Conservation (phyloP, 495 filamentous ascomycete genomes). For the Bombardia bombarda region DNA sequence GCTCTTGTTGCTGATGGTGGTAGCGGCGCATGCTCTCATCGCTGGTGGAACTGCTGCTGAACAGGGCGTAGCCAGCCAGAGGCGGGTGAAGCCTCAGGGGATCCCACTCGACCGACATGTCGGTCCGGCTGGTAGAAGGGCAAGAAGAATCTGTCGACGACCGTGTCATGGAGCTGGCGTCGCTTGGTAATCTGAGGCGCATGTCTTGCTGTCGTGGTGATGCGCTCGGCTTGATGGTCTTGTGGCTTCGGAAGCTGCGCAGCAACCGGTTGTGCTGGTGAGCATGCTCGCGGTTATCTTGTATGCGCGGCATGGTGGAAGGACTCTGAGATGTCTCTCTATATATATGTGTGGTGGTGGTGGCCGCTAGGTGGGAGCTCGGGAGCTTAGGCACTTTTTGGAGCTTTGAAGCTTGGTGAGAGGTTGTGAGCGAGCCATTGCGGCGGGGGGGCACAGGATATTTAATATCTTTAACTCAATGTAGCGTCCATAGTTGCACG, state of each 20-base stretch:
- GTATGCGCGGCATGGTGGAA: slow-evolving; percentile 19
- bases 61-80: slow-evolving; percentile 1
- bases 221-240: slow-evolving; percentile 9
- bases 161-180: slow-evolving; percentile 18
- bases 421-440: not conserved
- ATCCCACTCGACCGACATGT: slow-evolving; percentile 24
- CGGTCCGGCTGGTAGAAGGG: slow-evolving; percentile 19
- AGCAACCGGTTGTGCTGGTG: slow-evolving; percentile 17
- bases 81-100: slow-evolving; percentile 26
- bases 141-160: slow-evolving; percentile 21
- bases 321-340: too few species aligned
- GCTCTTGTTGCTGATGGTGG: slow-evolving; percentile 3
- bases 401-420: not conserved
- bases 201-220: slow-evolving; percentile 8
- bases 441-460: slow-evolving; percentile 4
- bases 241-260: slow-evolving; percentile 26
- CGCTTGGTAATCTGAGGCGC: slow-evolving; percentile 15
- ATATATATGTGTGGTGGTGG: not conserved
- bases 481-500: too few species aligned
- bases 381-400: not conserved
- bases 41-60: too few species aligned
- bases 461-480: too few species aligned
- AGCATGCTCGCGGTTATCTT: slow-evolving; percentile 2
- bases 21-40: not conserved
- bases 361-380: not conserved